Percentiles rank a stretch among this genome's conserved stretches.
These are phyloP conservation scores for Malassezia slooffiae DNA, from an alignment of 1,284 basidiomycete species.

Conservation along the genomic window DNA sequence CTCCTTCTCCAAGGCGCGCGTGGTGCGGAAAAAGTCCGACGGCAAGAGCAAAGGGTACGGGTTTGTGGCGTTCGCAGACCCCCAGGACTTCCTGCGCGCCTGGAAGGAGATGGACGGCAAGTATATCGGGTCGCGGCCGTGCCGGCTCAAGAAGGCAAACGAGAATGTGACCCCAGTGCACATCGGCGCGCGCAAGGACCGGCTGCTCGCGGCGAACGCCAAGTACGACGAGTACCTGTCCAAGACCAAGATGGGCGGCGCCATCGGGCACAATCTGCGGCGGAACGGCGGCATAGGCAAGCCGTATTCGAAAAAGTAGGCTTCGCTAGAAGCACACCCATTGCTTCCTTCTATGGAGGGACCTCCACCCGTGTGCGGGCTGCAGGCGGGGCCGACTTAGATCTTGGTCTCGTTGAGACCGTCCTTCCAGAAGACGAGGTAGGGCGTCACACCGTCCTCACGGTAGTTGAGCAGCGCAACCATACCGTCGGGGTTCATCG, in stretches of 20 bases:
- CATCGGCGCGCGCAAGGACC: conserved; percentile 43
- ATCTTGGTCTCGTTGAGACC: conserved; percentile 44
- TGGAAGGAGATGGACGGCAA: conserved; percentile 99
- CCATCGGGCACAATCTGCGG: conserved; percentile 32
- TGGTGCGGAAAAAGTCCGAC: conserved; percentile 72
- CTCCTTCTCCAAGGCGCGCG: conserved; percentile 85
- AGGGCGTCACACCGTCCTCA: conserved; percentile 57
- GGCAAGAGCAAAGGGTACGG: conserved; percentile 81
- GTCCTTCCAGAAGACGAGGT: conserved; percentile 51
- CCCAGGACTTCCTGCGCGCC: conserved; percentile 92
- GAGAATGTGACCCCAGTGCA: conserved; percentile 31
- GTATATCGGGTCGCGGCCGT: conserved; percentile 42
- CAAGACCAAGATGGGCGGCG: conserved; percentile 41
- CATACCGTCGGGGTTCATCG: conserved; percentile 49
- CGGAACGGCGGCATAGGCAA: conserved; percentile 19
- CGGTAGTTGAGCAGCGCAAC: conserved; percentile 49
- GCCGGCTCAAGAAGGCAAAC: conserved; percentile 39
- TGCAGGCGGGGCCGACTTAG: conserved; percentile 17
- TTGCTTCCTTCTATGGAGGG: neutral
- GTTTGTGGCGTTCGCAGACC: conserved; percentile 94
- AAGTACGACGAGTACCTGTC: conserved; percentile 27
- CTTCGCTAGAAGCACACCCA: neutral
- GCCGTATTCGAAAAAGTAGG: conserved; percentile 23
- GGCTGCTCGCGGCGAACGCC: conserved; percentile 28
- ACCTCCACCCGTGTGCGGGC: neutral